Base-by-base conservation (phyloP, 2,329 filamentous ascomycete genomes). In the Arthroderma uncinatum region DNA sequence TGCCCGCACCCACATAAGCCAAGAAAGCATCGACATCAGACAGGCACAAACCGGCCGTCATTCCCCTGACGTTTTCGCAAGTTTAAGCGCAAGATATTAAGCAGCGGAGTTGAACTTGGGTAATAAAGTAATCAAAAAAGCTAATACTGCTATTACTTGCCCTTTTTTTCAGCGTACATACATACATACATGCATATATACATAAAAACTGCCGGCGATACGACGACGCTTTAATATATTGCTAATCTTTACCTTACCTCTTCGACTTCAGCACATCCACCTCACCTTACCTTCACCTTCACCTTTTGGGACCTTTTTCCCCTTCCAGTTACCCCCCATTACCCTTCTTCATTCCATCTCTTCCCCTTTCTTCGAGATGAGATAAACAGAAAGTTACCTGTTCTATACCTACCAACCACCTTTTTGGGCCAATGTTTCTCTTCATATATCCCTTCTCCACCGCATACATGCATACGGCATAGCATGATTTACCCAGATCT, bases 41-140 rank as follows among this genome's bases (percentile, higher is more conserved):
- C 72, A 71, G 12, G 64, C 75, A 37, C 74, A 77, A 58, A 74
- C 64, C 56, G 76, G 76, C 2, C 68, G 76, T 34, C 75, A 78
- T 61, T 78, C 75, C 61, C 76, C 76, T 5, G 76, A 78, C 66
- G 73, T 76, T 7, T 78, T 78, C 68, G 74, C 75, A 23, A 76
- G 69, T 64, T 62, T 78, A 62, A 78, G 76, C 61, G 72, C 76
- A 44, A 68, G 75, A 57, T 74, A 73, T 63, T 50, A 50, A 50
- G 2, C 16, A 23, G 2, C 4, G 16, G 9, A 19, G 67, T 71
- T 58, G 28, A 53, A 30, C 9, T 10, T 33, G 21, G 16, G 34
- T 23, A 19, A 36, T 36, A 36, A 36, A 36, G 12, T 3, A 12
- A 36, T 3, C 9, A 36, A 36, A 14, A 36, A 36, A 36, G 12